Percentiles rank a stretch among this genome's conserved stretches.
phyloP scores from a whole-genome alignment of 257 asterid species.

The Nemophila menziesii region DNA sequence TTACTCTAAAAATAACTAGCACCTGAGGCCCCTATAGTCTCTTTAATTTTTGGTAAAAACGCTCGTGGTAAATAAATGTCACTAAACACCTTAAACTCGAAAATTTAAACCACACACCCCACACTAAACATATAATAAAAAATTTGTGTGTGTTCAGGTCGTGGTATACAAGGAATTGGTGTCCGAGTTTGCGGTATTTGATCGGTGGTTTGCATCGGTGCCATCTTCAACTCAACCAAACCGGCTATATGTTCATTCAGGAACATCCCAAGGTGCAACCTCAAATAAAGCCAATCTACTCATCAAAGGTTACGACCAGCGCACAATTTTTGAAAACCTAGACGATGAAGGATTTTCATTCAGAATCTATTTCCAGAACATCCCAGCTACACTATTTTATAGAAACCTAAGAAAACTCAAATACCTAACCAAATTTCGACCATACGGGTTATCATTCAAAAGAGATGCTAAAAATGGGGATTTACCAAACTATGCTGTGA shows the following conservation, averaged over 20 bases:
- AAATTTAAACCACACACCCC: not conserved
- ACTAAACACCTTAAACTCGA: too few relatives aligned
- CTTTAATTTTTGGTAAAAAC: too few relatives aligned
- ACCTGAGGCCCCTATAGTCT: too few relatives aligned
- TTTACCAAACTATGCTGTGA: slow-evolving; percentile 60
- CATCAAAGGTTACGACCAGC: slow-evolving; percentile 61
- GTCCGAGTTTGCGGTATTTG: slow-evolving; percentile 73
- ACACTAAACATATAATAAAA: not conserved
- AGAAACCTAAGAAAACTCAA: slow-evolving; percentile 57
- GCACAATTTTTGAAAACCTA: slow-evolving; percentile 72
- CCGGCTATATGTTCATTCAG: slow-evolving; percentile 84
- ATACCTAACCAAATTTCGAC: slow-evolving; percentile 38
- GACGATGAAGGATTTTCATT: slow-evolving; percentile 40
- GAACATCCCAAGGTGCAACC: slow-evolving; percentile 88
- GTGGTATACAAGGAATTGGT: slow-evolving; percentile 51
- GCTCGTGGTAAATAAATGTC: too few relatives aligned
- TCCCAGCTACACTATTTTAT: slow-evolving; percentile 72
- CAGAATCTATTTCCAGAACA: slow-evolving; percentile 67
- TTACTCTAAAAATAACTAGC: too few relatives aligned
- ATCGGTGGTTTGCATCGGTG: slow-evolving; percentile 94
- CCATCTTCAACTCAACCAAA: slow-evolving; percentile 91
- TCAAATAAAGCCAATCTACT: slow-evolving; percentile 42
- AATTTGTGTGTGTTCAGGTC: slow-evolving; percentile 44
- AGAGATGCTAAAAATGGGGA: slow-evolving; percentile 51
- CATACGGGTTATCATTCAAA: slow-evolving; percentile 45